Evolutionary conservation across 371 early-diverging fungal genomes (phyloP).

Genomic region (Circinella umbellata): DNA sequence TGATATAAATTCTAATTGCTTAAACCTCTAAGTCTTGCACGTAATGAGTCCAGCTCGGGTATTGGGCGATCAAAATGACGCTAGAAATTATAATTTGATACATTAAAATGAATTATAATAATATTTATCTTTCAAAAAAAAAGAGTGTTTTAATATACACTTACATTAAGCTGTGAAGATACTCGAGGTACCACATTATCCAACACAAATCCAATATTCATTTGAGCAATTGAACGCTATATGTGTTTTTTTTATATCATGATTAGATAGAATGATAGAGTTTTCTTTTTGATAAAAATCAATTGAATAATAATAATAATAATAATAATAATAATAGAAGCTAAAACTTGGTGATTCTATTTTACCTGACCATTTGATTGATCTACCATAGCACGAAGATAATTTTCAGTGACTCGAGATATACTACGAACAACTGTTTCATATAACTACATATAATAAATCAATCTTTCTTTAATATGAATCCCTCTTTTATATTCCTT

Average conservation of each 20-base stretch:
- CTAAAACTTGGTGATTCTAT: not conserved
- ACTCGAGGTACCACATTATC: conserved; percentile 66
- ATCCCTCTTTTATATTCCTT: not conserved
- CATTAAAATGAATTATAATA: not conserved
- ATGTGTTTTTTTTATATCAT: not conserved
- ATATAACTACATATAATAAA: conserved; percentile 33
- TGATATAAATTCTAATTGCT: conserved; percentile 6
- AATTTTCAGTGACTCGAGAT: conserved; percentile 45
- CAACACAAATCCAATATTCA: conserved; percentile 64
- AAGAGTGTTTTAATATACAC: not conserved
- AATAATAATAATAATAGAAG: no score
- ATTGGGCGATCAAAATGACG: conserved; percentile 68
- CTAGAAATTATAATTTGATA: conserved; percentile 20
- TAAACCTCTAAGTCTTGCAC: conserved; percentile 58
- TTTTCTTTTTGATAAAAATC: no score
- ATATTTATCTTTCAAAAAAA: no score
- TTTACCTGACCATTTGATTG: conserved; percentile 51
- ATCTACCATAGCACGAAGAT: conserved; percentile 42
- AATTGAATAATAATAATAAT: no score
- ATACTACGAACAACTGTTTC: conserved; percentile 47
- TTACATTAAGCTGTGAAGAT: conserved; percentile 62
- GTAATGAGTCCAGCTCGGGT: conserved; percentile 64
- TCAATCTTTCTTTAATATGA: not conserved
- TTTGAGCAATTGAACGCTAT: conserved; percentile 57
- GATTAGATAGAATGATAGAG: no score